Conservation (phyloP, 176 grass and related monocot species). For the Ampelocalamus luodianensis region DNA sequence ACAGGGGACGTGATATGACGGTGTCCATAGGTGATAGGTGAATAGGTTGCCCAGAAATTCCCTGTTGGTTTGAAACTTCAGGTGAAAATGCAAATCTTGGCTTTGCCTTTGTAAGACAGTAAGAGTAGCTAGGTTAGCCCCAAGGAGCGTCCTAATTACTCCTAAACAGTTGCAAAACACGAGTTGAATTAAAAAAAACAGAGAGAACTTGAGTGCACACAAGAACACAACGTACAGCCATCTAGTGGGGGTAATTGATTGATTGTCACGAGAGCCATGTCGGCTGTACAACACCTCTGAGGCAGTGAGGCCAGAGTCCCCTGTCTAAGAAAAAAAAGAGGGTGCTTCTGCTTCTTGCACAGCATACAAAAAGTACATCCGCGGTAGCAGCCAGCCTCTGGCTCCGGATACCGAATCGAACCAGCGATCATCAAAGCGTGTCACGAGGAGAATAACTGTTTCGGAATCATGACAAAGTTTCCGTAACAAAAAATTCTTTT, state of each 20-base stretch:
- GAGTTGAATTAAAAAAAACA: too few species aligned
- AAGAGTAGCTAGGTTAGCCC: too few species aligned
- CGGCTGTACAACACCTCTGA: background rate
- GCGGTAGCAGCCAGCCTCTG: background rate
- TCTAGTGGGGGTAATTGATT: conserved; percentile 17
- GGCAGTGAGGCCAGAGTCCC: background rate
- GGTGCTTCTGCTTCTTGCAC: background rate
- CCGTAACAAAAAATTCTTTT: too few species aligned
- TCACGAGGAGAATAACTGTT: too few species aligned
- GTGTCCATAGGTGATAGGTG: background rate
- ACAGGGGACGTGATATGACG: conserved; percentile 5
- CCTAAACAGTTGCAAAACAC: background rate
- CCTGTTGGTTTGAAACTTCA: too few species aligned
- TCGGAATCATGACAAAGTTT: too few species aligned
- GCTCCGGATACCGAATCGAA: conserved; percentile 36
- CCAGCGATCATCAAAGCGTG: conserved; percentile 35
- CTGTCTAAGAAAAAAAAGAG: background rate
- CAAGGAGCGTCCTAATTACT: background rate
- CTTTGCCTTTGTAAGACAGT: too few species aligned
- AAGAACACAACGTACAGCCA: background rate
- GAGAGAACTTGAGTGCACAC: background rate
- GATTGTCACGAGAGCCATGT: conserved; percentile 48
- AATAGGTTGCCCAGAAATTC: too few species aligned
- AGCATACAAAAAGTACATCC: background rate
- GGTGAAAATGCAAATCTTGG: too few species aligned